Evolutionary conservation across 257 asterid species (phyloP).

Genomic region (Osmanthus fragrans): DNA sequence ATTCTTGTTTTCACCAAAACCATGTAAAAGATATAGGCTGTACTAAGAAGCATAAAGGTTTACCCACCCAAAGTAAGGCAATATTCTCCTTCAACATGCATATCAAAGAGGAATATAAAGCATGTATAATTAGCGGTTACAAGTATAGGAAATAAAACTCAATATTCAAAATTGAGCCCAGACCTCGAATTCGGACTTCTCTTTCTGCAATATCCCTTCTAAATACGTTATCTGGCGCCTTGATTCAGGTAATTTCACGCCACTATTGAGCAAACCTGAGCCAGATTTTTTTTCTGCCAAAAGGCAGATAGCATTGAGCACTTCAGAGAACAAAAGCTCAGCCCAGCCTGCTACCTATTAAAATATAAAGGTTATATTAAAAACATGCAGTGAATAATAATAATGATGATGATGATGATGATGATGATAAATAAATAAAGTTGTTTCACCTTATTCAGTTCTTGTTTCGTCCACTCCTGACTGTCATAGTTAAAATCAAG

Average conservation of each 20-base stretch:
- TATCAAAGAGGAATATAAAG: conserved; percentile 4
- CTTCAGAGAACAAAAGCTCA: conserved; percentile 85
- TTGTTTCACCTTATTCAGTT: conserved; percentile 66
- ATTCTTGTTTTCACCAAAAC: conserved; percentile 15
- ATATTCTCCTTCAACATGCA: conserved; percentile 11
- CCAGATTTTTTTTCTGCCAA: conserved; percentile 51
- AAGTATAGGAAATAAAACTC: conserved; percentile 13
- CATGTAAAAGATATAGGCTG: conserved; percentile 7
- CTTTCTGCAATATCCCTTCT: conserved; percentile 72
- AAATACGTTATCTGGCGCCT: conserved; percentile 58
- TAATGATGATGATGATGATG: too few species aligned
- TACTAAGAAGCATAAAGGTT: conserved; percentile 2
- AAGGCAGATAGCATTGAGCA: conserved; percentile 56
- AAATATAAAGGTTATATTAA: conserved; percentile 23
- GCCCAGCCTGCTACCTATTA: conserved; percentile 75
- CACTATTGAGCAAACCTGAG: conserved; percentile 25
- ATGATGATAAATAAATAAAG: background rate
- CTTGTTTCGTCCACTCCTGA: conserved; percentile 87
- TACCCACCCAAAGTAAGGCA: background rate
- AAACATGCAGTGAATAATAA: conserved; percentile 11
- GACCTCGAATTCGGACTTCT: conserved; percentile 87
- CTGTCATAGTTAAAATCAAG: conserved; percentile 77
- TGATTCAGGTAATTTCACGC: conserved; percentile 43
- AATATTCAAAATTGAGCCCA: conserved; percentile 28
- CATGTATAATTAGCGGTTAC: background rate